phyloP scores from a whole-genome alignment of 495 filamentous ascomycete genomes.

The Neurospora discreta region DNA sequence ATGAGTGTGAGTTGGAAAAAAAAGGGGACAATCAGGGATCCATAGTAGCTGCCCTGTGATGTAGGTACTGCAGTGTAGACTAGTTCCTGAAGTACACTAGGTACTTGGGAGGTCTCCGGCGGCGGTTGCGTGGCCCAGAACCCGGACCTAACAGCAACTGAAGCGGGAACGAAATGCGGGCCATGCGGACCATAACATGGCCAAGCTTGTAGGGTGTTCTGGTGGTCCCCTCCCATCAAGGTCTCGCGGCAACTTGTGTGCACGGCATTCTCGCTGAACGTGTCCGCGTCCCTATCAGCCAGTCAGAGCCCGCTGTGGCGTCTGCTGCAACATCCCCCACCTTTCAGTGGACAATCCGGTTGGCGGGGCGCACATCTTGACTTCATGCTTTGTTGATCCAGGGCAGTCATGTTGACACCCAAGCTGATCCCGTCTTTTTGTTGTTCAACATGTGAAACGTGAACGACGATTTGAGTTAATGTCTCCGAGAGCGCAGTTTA shows the following conservation, averaged over 20 bases:
- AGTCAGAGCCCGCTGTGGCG: constrained; percentile 11
- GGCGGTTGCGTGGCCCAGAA: neutral
- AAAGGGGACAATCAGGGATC: neutral
- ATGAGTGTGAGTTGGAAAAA: neutral
- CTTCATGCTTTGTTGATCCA: neutral
- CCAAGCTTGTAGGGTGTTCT: too few species aligned
- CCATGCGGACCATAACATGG: too few species aligned
- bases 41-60: neutral
- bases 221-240: too few species aligned
- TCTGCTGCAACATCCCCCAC: constrained; percentile 4
- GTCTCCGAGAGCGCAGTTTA: neutral
- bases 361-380: neutral
- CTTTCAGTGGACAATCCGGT: constrained; percentile 7
- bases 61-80: too few species aligned
- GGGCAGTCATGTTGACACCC: neutral
- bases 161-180: neutral
- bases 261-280: too few species aligned
- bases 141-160: neutral
- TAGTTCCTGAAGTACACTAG: too few species aligned
- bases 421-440: neutral
- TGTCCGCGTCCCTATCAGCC: constrained; percentile 3
- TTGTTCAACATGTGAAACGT: neutral
- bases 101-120: too few species aligned
- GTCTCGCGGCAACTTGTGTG: too few species aligned
- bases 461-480: neutral